Conservation (phyloP, 2,329 filamentous ascomycete species). For the Fusarium pseudograminearum region DNA sequence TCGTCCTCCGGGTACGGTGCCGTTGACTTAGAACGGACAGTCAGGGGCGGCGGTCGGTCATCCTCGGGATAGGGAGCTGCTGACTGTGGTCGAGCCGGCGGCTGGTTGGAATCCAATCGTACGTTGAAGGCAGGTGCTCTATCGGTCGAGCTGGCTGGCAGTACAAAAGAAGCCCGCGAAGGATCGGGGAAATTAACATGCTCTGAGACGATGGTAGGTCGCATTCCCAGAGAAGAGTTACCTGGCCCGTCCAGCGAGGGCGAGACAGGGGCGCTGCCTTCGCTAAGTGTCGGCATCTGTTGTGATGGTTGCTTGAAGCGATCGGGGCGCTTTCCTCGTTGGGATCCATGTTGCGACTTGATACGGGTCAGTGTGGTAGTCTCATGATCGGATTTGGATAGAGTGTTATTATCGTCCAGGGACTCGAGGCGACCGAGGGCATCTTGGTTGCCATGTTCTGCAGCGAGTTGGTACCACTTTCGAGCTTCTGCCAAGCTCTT, state of each 20-base stretch:
- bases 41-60: slow-evolving; percentile 66
- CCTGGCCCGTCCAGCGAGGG: slow-evolving; percentile 44
- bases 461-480: slow-evolving; percentile 90
- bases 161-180: slow-evolving; percentile 55
- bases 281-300: slow-evolving; percentile 63
- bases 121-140: slow-evolving; percentile 65
- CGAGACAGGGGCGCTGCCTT: slow-evolving; percentile 53
- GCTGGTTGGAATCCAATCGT: slow-evolving; percentile 56
- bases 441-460: slow-evolving; percentile 92
- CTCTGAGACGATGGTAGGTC: slow-evolving; percentile 55
- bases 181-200: slow-evolving; percentile 62
- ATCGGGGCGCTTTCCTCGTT: slow-evolving; percentile 71
- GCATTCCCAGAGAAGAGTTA: slow-evolving; percentile 56
- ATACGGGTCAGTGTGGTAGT: slow-evolving; percentile 90
- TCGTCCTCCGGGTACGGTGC: slow-evolving; percentile 79
- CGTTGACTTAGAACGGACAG: slow-evolving; percentile 59
- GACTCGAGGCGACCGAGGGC: slow-evolving; percentile 85
- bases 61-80: slow-evolving; percentile 79
- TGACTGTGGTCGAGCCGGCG: slow-evolving; percentile 61
- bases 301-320: slow-evolving; percentile 65
- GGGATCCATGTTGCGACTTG: slow-evolving; percentile 81
- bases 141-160: slow-evolving; percentile 46
- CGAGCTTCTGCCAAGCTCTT: slow-evolving; percentile 85
- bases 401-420: slow-evolving; percentile 81
- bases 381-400: slow-evolving; percentile 93